These are phyloP conservation scores for Gaeumannomyces sp. DNA, from an alignment of 2,329 filamentous ascomycete genomes.

Conservation along the genomic window DNA sequence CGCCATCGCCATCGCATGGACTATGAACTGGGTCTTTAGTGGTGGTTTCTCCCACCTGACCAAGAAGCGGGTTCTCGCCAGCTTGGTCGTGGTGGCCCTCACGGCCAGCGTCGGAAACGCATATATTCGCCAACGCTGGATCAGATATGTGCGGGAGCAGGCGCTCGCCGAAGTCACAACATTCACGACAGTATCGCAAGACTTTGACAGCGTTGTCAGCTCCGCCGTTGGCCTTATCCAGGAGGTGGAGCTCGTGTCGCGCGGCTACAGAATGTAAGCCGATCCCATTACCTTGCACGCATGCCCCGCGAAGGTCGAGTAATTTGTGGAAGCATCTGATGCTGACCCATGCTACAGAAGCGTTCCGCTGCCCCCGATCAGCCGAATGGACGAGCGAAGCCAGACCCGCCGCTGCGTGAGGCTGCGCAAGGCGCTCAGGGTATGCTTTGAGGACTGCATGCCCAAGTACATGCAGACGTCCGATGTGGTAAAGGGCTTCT, in stretches of 20 bases:
- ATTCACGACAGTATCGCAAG: constrained; percentile 69
- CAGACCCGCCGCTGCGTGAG: constrained; percentile 74
- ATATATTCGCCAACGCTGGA: constrained; percentile 72
- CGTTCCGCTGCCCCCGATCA: constrained; percentile 85
- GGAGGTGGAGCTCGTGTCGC: constrained; percentile 90
- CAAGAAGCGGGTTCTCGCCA: constrained; percentile 46
- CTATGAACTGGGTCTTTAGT: constrained; percentile 64
- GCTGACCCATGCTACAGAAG: constrained; percentile 49
- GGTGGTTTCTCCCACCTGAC: constrained; percentile 46
- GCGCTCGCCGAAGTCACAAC: constrained; percentile 62
- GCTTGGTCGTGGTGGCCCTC: constrained; percentile 40
- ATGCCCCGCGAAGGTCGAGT: no score
- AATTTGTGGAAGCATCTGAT: neutral
- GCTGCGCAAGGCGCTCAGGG: constrained; percentile 69
- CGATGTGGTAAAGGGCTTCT: constrained; percentile 61
- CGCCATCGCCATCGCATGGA: constrained; percentile 61
- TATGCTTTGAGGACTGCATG: constrained; percentile 63
- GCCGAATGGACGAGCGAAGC: constrained; percentile 76
- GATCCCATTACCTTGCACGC: neutral
- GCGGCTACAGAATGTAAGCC: constrained; percentile 76
- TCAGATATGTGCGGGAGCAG: constrained; percentile 70
- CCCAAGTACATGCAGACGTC: constrained; percentile 67
- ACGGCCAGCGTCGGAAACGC: constrained; percentile 59
- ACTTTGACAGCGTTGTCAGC: constrained; percentile 70
- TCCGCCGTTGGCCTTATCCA: constrained; percentile 78